Conservation (phyloP, 257 asterid genomes). For the Nemophila menziesii region DNA sequence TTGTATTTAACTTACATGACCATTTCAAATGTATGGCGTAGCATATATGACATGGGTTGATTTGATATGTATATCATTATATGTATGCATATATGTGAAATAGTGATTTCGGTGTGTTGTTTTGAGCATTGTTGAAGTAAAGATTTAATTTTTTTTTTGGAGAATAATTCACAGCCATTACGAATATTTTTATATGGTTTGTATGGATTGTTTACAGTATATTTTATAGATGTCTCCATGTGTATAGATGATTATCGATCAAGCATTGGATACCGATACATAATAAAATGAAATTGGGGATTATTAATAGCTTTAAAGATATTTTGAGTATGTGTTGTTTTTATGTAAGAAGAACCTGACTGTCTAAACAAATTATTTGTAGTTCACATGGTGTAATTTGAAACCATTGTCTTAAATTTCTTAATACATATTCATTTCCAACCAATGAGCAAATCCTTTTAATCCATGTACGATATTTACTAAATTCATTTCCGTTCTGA, state of each 20-base stretch:
- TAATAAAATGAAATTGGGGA: background rate
- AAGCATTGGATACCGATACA: too few relatives aligned
- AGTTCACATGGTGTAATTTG: background rate
- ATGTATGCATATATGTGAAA: constrained; percentile 1
- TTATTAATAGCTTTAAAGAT: too few relatives aligned
- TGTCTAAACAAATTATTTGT: background rate
- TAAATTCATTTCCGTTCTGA: too few relatives aligned
- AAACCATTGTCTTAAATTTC: background rate
- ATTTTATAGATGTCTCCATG: background rate
- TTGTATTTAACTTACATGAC: background rate
- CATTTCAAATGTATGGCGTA: background rate
- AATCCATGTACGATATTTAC: background rate
- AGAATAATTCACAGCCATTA: too few relatives aligned
- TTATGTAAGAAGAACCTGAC: too few relatives aligned
- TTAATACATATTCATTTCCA: background rate
- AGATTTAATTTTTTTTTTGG: constrained; percentile 13
- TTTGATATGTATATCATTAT: constrained; percentile 1
- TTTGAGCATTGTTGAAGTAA: constrained; percentile 8
- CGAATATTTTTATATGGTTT: background rate
- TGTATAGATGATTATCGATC: background rate
- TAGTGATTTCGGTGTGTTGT: background rate
- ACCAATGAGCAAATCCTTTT: too few relatives aligned
- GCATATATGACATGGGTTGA: background rate
- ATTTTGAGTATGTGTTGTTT: too few relatives aligned
- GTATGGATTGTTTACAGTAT: too few relatives aligned